phyloP scores from a whole-genome alignment of 345 rosid species.

The Brassica nigra region DNA sequence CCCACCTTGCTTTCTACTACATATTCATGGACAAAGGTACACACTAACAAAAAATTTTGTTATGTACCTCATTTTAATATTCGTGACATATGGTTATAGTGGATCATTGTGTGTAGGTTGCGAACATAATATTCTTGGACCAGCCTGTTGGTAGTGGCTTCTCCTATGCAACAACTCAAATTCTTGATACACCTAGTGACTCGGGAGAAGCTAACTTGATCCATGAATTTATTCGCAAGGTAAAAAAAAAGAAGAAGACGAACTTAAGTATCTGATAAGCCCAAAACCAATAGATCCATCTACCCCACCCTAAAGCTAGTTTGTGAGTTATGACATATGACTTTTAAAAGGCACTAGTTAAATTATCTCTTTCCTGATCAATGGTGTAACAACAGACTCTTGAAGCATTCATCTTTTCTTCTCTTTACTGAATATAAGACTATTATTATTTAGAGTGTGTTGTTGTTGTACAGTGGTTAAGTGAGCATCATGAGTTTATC shows the following conservation, averaged over 20 bases:
- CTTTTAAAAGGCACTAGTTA: neutral
- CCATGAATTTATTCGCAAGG: slow-evolving; percentile 55
- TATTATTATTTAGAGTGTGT: neutral
- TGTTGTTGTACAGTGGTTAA: slow-evolving; percentile 52
- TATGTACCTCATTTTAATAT: neutral
- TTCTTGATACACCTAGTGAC: slow-evolving; percentile 47
- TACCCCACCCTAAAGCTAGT: no score
- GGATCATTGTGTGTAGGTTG: slow-evolving; percentile 35
- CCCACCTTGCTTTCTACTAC: slow-evolving; percentile 61
- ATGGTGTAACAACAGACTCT: neutral
- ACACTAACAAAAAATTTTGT: neutral
- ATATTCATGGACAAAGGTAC: slow-evolving; percentile 65
- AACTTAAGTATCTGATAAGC: neutral
- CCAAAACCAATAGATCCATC: neutral
- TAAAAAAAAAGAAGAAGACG: neutral
- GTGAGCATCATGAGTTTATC: slow-evolving; percentile 49
- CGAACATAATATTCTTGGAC: slow-evolving; percentile 67
- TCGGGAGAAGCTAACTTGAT: slow-evolving; percentile 41
- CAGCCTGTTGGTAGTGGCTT: slow-evolving; percentile 73
- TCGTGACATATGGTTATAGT: neutral
- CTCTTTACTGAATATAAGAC: neutral
- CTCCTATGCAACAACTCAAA: slow-evolving; percentile 52
- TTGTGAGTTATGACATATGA: neutral
- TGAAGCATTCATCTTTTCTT: neutral
- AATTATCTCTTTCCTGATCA: neutral